A percentile compares a stretch with the other conserved stretches of the same genome.
These are phyloP conservation scores for Leishmania braziliensis DNA, from an alignment of 208 protist species.

Conservation along the genomic window DNA sequence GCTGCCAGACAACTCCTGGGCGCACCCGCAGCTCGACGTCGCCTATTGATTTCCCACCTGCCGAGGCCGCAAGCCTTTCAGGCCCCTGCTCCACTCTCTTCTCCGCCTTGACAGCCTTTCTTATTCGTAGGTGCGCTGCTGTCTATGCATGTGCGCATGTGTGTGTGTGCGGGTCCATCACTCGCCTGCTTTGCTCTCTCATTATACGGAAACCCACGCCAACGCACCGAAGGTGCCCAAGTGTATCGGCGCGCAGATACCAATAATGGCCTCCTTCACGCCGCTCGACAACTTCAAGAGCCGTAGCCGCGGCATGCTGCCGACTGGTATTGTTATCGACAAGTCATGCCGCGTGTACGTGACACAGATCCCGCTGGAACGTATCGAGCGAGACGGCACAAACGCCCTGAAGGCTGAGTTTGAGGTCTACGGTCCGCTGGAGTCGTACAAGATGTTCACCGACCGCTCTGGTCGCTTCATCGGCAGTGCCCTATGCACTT, in stretches of 20 bases:
- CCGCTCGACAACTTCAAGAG: slow-evolving; percentile 49
- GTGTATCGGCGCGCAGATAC: background rate
- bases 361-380: slow-evolving; percentile 80
- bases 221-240: background rate
- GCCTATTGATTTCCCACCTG: background rate
- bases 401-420: slow-evolving; percentile 80
- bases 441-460: slow-evolving; percentile 90
- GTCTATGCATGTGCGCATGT: background rate
- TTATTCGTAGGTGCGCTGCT: background rate
- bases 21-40: background rate
- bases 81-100: background rate
- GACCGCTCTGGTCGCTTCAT: slow-evolving; percentile 84
- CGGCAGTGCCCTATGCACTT: slow-evolving; percentile 85
- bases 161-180: background rate
- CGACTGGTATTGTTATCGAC: slow-evolving; percentile 86
- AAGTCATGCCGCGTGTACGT: slow-evolving; percentile 87
- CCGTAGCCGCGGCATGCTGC: slow-evolving; percentile 28
- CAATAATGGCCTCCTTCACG: slow-evolving; percentile 67
- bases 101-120: background rate
- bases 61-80: background rate
- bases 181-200: background rate
- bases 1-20: background rate
- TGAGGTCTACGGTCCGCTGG: slow-evolving; percentile 81
- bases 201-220: background rate
- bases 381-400: slow-evolving; percentile 81